A percentile compares a stretch with the other conserved stretches of the same genome.
Evolutionary conservation across 2,329 filamentous ascomycete genomes (phyloP).

Genomic region (Aspergillus uvarum): DNA sequence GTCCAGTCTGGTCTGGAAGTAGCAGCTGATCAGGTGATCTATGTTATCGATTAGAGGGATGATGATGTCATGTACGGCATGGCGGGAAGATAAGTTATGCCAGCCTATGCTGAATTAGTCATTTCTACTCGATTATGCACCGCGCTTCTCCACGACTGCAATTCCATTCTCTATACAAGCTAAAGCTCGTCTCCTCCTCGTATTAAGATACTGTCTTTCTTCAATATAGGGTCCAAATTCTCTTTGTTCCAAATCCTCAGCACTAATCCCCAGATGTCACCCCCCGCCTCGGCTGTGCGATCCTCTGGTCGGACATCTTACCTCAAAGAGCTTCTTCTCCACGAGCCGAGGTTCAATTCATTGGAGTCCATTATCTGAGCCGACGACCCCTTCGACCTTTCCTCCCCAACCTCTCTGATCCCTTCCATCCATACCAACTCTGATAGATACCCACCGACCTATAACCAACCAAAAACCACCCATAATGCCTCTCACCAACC

Average conservation of each 20-base stretch:
- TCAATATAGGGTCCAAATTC: too few relatives aligned
- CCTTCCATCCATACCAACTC: background rate
- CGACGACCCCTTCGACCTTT: background rate
- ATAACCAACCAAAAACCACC: background rate
- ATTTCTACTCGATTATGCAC: background rate
- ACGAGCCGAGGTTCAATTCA: background rate
- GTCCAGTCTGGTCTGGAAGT: background rate
- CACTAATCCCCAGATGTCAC: background rate
- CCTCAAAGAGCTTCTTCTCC: background rate
- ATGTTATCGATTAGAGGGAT: background rate
- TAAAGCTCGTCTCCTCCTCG: too few relatives aligned
- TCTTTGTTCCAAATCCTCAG: background rate
- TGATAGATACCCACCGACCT: background rate
- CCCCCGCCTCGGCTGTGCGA: background rate
- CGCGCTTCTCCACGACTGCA: background rate
- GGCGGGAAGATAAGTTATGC: background rate
- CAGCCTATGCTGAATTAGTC: background rate
- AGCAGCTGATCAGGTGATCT: background rate
- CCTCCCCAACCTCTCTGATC: background rate
- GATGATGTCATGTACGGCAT: constrained; percentile 3
- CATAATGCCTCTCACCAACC: constrained; percentile 31
- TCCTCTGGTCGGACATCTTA: background rate
- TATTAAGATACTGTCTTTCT: too few relatives aligned
- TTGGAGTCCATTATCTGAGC: background rate
- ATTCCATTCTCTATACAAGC: background rate